phyloP scores from a whole-genome alignment of 2,329 filamentous ascomycete species.

The Pyrenophora graminea region DNA sequence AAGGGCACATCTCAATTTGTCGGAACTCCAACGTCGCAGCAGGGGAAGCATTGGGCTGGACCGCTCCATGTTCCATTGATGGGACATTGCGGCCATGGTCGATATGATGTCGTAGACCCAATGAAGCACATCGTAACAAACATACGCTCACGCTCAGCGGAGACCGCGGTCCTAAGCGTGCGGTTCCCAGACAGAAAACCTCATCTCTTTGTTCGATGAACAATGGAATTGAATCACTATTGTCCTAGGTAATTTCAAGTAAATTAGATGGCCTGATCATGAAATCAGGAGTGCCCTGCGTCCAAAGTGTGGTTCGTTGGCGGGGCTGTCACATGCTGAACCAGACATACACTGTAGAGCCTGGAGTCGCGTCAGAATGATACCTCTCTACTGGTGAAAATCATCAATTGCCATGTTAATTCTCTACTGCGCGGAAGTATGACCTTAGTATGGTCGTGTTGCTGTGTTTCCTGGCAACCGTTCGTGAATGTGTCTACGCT shows the following conservation, averaged over 20 bases:
- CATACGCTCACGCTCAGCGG: background rate
- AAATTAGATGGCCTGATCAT: background rate
- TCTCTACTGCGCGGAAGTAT: no score
- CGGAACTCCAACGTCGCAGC: background rate
- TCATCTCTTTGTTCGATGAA: no score
- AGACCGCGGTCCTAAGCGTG: background rate
- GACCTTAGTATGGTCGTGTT: no score
- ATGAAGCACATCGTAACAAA: background rate
- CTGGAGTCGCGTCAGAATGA: background rate
- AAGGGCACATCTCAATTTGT: background rate
- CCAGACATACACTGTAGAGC: background rate
- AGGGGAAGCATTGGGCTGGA: background rate
- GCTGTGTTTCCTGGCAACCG: no score
- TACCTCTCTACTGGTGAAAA: no score
- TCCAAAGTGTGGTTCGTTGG: slow-evolving; percentile 4
- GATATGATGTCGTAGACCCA: slow-evolving; percentile 10
- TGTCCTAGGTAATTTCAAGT: no score
- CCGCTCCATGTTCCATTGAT: background rate
- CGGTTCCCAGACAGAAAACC: no score
- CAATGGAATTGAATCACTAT: no score
- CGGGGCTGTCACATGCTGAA: background rate
- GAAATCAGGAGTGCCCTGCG: background rate
- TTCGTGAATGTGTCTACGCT: no score
- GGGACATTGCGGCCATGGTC: slow-evolving; percentile 2
- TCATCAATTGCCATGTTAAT: no score